A percentile compares a stretch with the other conserved stretches of the same genome.
Evolutionary conservation across 257 asterid genomes (phyloP).

Genomic region (Striga asiatica): DNA sequence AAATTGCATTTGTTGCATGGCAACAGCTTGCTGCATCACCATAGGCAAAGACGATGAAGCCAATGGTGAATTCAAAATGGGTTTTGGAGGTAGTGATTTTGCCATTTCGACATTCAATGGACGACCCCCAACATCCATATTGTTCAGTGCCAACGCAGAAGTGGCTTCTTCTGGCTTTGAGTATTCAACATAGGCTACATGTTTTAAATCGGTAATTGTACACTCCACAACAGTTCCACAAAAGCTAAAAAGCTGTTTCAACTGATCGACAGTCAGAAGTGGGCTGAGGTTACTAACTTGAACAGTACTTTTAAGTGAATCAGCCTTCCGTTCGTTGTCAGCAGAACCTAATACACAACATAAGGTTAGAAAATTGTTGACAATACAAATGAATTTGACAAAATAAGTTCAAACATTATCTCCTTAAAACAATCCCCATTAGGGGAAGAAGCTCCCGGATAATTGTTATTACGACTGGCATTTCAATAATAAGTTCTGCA

Average conservation of each 20-base stretch:
- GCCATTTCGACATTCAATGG: conserved; percentile 98
- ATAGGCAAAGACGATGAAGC: conserved; percentile 63
- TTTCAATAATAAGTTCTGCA: conserved; percentile 3
- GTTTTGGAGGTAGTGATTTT: conserved; percentile 82
- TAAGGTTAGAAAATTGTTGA: conserved; percentile 6
- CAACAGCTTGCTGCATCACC: conserved; percentile 97
- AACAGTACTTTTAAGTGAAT: conserved; percentile 55
- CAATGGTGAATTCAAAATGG: conserved; percentile 30
- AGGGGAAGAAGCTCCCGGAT: neutral
- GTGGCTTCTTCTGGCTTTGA: conserved; percentile 84
- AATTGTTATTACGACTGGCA: neutral
- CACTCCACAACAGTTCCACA: conserved; percentile 79
- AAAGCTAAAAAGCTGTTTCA: conserved; percentile 85
- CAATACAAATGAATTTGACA: neutral
- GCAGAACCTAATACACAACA: conserved; percentile 30
- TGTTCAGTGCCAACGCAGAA: conserved; percentile 85
- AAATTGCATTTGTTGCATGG: conserved; percentile 98
- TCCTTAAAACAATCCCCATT: too few species aligned
- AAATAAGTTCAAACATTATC: neutral
- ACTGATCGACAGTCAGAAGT: conserved; percentile 81
- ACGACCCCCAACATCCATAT: conserved; percentile 92
- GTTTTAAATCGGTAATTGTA: conserved; percentile 81
- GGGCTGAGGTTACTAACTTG: conserved; percentile 98
- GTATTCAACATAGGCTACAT: conserved; percentile 87
- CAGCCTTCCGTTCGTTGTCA: conserved; percentile 48